phyloP scores from a whole-genome alignment of 345 rosid genomes.

The Ailanthus altissimus region DNA sequence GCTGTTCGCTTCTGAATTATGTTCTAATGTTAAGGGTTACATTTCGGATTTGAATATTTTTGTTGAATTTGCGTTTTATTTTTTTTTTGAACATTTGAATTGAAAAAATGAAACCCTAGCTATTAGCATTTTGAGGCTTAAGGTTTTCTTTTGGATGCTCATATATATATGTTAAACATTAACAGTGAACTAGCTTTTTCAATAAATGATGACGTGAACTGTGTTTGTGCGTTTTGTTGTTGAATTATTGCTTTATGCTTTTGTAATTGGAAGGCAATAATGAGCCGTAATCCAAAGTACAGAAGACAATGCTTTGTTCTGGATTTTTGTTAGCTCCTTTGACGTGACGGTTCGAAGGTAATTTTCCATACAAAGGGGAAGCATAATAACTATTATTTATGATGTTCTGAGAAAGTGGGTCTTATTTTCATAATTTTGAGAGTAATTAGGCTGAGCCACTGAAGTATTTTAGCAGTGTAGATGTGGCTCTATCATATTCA shows the following conservation, averaged over 20 bases:
- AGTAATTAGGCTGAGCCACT: neutral
- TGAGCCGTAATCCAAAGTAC: too few species aligned
- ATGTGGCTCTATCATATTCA: neutral
- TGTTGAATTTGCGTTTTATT: neutral
- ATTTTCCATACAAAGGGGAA: neutral
- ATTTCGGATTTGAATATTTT: neutral
- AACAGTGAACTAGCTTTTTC: too few species aligned
- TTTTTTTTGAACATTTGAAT: neutral
- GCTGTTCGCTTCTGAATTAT: neutral
- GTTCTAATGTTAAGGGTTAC: neutral
- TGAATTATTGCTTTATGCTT: too few species aligned
- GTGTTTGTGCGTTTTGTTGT: neutral
- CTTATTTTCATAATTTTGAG: neutral
- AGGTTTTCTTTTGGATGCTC: neutral
- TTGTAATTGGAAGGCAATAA: too few species aligned
- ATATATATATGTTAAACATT: neutral
- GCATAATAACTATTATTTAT: neutral
- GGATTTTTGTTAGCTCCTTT: too few species aligned
- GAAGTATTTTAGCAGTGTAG: neutral
- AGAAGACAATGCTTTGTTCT: too few species aligned
- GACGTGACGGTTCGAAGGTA: too few species aligned
- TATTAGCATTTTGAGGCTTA: neutral
- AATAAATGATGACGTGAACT: neutral
- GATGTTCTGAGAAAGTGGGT: neutral
- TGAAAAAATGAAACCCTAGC: constrained; percentile 2